phyloP scores from a whole-genome alignment of 1,284 basidiomycete genomes.

The Bondarzewia mesenterica region DNA sequence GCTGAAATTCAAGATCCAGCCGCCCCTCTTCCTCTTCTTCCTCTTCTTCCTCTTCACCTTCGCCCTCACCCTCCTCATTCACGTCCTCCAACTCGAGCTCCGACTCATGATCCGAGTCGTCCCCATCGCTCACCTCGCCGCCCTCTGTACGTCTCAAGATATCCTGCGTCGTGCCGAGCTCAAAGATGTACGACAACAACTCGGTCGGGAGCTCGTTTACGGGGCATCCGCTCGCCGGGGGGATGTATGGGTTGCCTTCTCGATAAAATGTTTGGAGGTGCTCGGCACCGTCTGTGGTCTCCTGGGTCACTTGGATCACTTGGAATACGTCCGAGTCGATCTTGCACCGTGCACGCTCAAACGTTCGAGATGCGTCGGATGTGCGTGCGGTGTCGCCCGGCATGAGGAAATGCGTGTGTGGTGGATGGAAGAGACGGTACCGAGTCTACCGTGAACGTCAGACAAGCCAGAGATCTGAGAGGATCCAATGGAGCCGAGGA shows the following conservation, averaged over 20 bases:
- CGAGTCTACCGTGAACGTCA: too few relatives aligned
- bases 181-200: constrained; percentile 50
- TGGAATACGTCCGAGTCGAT: neutral
- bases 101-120: neutral
- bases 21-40: constrained; percentile 20
- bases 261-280: neutral
- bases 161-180: constrained; percentile 33
- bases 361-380: too few relatives aligned
- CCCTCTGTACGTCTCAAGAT: constrained; percentile 4
- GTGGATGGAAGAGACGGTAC: too few relatives aligned
- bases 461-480: too few relatives aligned
- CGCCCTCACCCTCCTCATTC: constrained; percentile 1
- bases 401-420: too few relatives aligned
- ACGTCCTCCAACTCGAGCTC: constrained; percentile 15
- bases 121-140: constrained; percentile 18
- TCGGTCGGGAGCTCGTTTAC: constrained; percentile 52
- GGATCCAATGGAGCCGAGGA: too few relatives aligned
- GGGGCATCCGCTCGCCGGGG: constrained; percentile 37
- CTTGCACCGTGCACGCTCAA: too few relatives aligned
- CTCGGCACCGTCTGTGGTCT: neutral
- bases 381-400: too few relatives aligned
- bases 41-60: constrained; percentile 12
- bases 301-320: neutral
- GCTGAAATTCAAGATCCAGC: constrained; percentile 26
- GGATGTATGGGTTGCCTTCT: constrained; percentile 23